A percentile compares a stretch with the other conserved stretches of the same genome.
These are phyloP conservation scores for Linnemannia elongata DNA, from an alignment of 192 early-diverging fungal species.

Conservation along the genomic window DNA sequence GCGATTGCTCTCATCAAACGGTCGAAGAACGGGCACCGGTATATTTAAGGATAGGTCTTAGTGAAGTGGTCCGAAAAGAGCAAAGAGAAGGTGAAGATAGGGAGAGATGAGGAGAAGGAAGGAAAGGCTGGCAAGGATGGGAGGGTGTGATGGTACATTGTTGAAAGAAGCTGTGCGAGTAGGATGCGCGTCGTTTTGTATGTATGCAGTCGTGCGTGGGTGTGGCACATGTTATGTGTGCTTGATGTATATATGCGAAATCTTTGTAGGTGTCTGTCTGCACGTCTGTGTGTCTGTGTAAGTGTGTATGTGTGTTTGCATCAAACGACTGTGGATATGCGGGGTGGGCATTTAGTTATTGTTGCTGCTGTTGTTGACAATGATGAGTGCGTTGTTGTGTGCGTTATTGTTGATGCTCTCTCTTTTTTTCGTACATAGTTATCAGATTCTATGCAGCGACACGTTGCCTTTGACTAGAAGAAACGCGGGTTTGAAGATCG, in stretches of 20 bases:
- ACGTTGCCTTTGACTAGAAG: background rate
- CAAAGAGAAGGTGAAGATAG: no score
- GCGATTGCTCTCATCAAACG: slow-evolving; percentile 1
- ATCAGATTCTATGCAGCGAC: background rate
- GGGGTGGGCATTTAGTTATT: background rate
- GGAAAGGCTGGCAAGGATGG: background rate
- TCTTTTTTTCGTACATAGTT: background rate
- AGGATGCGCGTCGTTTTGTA: background rate
- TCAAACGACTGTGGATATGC: background rate
- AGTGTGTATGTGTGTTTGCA: slow-evolving; percentile 4
- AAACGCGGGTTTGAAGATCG: background rate
- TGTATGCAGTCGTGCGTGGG: no score
- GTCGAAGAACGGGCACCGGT: background rate
- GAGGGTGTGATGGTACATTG: background rate
- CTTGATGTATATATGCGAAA: no score
- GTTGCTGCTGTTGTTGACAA: background rate
- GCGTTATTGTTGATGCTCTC: background rate
- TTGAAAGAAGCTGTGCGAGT: background rate
- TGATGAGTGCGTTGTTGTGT: background rate
- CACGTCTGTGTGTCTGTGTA: background rate
- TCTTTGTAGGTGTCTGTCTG: background rate
- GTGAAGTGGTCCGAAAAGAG: background rate
- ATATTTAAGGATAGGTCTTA: background rate
- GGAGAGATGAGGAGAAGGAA: background rate
- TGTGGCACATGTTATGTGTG: no score